These are phyloP conservation scores for Lablab purpureus DNA, from an alignment of 306 rosid genomes.

Conservation along the genomic window DNA sequence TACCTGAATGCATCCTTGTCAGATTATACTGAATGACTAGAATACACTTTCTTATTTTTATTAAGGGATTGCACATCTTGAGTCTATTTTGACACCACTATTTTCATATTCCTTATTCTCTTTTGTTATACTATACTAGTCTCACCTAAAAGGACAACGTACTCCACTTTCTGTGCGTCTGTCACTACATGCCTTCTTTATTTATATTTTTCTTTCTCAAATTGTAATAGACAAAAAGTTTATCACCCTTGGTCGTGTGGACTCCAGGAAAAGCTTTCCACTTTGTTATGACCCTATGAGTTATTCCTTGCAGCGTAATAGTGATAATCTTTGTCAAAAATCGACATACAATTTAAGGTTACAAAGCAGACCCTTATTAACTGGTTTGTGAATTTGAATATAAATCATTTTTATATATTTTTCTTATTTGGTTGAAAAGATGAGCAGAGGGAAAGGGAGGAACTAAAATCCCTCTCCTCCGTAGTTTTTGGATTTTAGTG, in stretches of 20 bases:
- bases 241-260: slow-evolving; percentile 50
- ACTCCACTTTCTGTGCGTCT: background rate
- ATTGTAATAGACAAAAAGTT: slow-evolving; percentile 7
- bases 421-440: background rate
- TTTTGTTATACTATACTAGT: slow-evolving; percentile 26
- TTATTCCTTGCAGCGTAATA: slow-evolving; percentile 2
- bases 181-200: background rate
- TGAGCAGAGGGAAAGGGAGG: background rate
- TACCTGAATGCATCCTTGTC: slow-evolving; percentile 25
- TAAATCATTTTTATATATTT: background rate
- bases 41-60: slow-evolving; percentile 8
- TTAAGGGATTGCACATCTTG: slow-evolving; percentile 13
- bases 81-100: slow-evolving; percentile 8
- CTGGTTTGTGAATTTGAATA: background rate
- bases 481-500: background rate
- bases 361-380: background rate
- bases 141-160: slow-evolving; percentile 25
- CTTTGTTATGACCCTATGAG: background rate
- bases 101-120: background rate
- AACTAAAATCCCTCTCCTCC: background rate
- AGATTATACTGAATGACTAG: slow-evolving; percentile 29
- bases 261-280: background rate
- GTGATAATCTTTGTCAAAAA: background rate
- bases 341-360: background rate
- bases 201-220: background rate